Evolutionary conservation across 805 yeast species (phyloP).

Genomic region (Yamadazyma akitaensis): DNA sequence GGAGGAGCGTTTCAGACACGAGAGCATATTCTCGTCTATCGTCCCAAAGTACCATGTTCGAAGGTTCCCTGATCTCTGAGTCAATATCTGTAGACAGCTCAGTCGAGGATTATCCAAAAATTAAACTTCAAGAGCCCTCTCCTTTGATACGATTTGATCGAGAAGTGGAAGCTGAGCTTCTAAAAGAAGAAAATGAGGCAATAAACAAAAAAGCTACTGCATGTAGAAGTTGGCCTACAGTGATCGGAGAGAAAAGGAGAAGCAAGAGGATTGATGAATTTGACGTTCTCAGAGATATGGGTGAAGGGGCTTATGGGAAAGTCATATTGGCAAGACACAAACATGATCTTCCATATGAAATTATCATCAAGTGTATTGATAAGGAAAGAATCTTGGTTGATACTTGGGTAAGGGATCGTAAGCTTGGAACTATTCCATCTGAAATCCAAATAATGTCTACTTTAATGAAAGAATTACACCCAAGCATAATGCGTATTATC

Average conservation of each 20-base stretch:
- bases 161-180: constrained; percentile 39
- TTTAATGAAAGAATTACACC: constrained; percentile 75
- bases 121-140: neutral
- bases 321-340: constrained; percentile 76
- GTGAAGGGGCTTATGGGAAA: constrained; percentile 96
- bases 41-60: neutral
- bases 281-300: constrained; percentile 69
- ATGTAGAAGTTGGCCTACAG: constrained; percentile 47
- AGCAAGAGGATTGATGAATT: constrained; percentile 73
- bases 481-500: constrained; percentile 76
- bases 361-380: constrained; percentile 84
- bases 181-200: constrained; percentile 44
- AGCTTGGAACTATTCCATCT: constrained; percentile 90
- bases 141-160: constrained; percentile 1
- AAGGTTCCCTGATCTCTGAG: neutral
- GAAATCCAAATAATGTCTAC: constrained; percentile 91
- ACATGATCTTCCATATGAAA: constrained; percentile 57
- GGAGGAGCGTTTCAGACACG: neutral
- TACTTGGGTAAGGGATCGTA: constrained; percentile 94
- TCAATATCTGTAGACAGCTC: constrained; percentile 38
- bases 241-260: constrained; percentile 64
- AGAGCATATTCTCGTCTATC: neutral
- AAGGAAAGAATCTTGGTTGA: constrained; percentile 93
- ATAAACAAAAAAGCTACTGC: constrained; percentile 32
- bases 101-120: neutral